Evolutionary conservation across 2,329 filamentous ascomycete genomes (phyloP), one percentile per base, ranked within the genome.

Genomic region (Rhynchosporium agropyri): DNA sequence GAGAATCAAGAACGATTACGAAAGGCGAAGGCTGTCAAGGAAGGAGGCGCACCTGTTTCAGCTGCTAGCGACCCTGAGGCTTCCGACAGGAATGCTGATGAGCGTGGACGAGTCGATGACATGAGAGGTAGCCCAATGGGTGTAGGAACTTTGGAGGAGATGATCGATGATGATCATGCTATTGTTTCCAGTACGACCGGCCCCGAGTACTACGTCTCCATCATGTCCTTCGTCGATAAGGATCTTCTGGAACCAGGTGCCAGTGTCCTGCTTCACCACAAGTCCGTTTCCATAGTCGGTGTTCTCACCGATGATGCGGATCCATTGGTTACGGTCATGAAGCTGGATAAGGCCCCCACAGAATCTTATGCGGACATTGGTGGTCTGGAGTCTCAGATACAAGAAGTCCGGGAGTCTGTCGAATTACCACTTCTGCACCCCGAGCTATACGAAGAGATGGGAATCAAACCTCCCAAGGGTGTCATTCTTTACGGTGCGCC

Each of bases 151-250:
- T 81, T 99, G 70, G 95, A 99, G 79, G 95, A 99, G 81, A 90
- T 99, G 82, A 99, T 99, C 75, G 95, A 99, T 74, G 95, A 99
- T 76, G 95, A 99, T 79, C 95, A 99, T 74, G 95, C 95, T 66
- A 99, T 99, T 74, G 95, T 99, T 42, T 97, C 93, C 20, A 97
- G 92, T 76, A 96, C 95, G 0, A 98, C 95, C 6, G 95, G 95
- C 0, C 95, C 95, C 0, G 95, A 99, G 77, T 99, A 97, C 84
- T 99, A 98, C 77, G 95, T 99, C 69, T 97, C 93, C 71, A 99
- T 99, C 84, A 98, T 98, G 95, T 97, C 94, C 61, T 99, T 99
- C 74, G 95, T 99, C 69, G 95, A 99, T 83, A 99, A 99, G 79
- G 95, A 99, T 74, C 86, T 99, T 3, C 84, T 99, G 49, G 95